Conservation (phyloP, 129 eudicot species). For the Silybum marianum region DNA sequence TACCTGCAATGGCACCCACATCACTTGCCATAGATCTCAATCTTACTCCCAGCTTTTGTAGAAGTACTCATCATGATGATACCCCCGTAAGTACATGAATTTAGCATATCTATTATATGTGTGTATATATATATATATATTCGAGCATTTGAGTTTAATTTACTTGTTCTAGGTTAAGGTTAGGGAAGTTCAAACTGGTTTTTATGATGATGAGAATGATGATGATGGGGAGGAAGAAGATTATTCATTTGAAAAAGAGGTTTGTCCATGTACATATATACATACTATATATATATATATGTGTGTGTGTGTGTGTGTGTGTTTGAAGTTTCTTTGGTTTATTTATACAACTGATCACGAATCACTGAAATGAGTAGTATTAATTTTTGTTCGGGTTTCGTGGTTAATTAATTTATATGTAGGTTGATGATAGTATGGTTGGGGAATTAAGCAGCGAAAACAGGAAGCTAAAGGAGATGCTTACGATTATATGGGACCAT, state of each 20-base stretch:
- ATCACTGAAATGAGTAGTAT: not conserved
- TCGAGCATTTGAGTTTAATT: conserved; percentile 3
- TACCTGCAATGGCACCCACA: conserved; percentile 22
- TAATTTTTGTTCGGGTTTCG: not conserved
- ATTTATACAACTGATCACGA: no score
- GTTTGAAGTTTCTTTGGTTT: not conserved
- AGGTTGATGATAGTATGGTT: conserved; percentile 11
- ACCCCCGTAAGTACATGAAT: conserved; percentile 19
- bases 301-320: not conserved
- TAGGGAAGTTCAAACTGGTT: conserved; percentile 10
- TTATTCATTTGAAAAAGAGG: conserved; percentile 21
- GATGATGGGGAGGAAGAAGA: not conserved
- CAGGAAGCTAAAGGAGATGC: conserved; percentile 52
- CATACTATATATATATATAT: no score
- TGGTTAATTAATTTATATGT: not conserved
- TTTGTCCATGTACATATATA: not conserved
- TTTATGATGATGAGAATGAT: not conserved
- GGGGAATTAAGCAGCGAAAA: conserved; percentile 44
- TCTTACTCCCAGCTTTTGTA: conserved; percentile 15
- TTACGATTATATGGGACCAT: conserved; percentile 28
- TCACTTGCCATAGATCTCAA: conserved; percentile 37
- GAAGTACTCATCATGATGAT: not conserved
- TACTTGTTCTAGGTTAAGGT: conserved; percentile 24
- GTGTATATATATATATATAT: no score
- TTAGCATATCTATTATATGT: not conserved